Evolutionary conservation across 2,329 filamentous ascomycete species (phyloP), one percentile per base, ranked within the genome.

Genomic region (Trematosphaeria pertusa): DNA sequence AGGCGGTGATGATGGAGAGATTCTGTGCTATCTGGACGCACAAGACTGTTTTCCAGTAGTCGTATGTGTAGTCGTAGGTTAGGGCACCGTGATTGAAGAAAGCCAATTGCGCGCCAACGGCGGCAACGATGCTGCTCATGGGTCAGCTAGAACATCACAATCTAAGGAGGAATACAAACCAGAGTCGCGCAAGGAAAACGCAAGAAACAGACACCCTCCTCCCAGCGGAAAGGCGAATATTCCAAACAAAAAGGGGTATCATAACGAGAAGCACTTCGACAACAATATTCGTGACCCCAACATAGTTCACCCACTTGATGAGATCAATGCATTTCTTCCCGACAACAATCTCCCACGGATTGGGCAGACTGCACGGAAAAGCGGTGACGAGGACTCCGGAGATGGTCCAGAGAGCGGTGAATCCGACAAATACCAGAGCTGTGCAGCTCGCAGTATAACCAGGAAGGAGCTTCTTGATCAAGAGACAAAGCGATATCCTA

Each of bases 161-260:
- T 2, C n/a, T 14, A 17, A 22, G n/a, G 19, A 12, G 35, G 12
- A 11, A 35, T 6, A 50, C 58, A 8, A 37, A 63, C 64, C 55
- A 58, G 38, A 63, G 33, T 9, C 64, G 52, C 11, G 59, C 48
- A 35, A 62, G 30, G 40, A 68, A 68, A 3, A 50, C 45, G 14
- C 48, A 24, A 26, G 59, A 65, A 41, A 68, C 56, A 35, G 56
- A 62, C 3, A 59, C 32, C 19, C 59, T 58, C 37, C 54, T 63
- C 12, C 59, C 55, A 26, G 54, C 55, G 18, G 56, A 54, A 20
- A 56, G 38, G 4, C 61, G 55, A 17, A 62, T 36, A 32, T 59
- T 64, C 64, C 64, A 67, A n/a, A 65, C 47, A 24, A 61, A 49
- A 18, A 66, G 47, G 26, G 64, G 64, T 45, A 67, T 57, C 14